Percentiles rank a stretch among this genome's conserved stretches.
phyloP scores from a whole-genome alignment of 177 flowering plant genomes.

The Vitis hybrid region DNA sequence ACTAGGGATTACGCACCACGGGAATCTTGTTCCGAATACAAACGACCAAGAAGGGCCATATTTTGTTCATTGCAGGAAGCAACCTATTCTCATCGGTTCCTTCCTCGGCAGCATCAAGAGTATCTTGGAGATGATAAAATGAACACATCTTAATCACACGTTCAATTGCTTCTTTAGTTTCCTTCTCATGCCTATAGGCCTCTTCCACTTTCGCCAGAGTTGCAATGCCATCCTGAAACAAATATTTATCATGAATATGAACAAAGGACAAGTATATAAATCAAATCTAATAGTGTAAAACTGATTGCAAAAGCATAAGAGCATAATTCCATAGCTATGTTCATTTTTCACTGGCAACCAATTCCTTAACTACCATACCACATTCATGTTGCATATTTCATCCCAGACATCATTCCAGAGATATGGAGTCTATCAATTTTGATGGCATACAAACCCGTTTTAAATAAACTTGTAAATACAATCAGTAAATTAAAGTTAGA shows the following conservation, averaged over 20 bases:
- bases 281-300: not conserved
- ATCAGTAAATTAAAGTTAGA: too few species aligned
- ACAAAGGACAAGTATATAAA: not conserved
- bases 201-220: constrained; percentile 81
- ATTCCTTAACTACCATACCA: too few species aligned
- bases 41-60: constrained; percentile 86
- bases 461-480: too few species aligned
- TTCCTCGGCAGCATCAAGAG: constrained; percentile 59
- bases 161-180: constrained; percentile 53
- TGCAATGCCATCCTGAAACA: constrained; percentile 58
- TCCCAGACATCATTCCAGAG: too few species aligned
- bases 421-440: too few species aligned
- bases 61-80: constrained; percentile 94
- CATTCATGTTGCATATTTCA: too few species aligned
- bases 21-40: constrained; percentile 61
- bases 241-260: not conserved
- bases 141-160: constrained; percentile 42
- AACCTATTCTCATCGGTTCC: constrained; percentile 77
- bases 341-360: too few species aligned
- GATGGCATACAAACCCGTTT: too few species aligned
- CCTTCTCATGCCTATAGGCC: constrained; percentile 61
- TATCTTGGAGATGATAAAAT: constrained; percentile 62
- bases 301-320: too few species aligned
- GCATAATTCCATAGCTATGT: too few species aligned
- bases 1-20: constrained; percentile 47